Evolutionary conservation across 371 early-diverging fungal genomes (phyloP).

Genomic region (Mortierella sp.): DNA sequence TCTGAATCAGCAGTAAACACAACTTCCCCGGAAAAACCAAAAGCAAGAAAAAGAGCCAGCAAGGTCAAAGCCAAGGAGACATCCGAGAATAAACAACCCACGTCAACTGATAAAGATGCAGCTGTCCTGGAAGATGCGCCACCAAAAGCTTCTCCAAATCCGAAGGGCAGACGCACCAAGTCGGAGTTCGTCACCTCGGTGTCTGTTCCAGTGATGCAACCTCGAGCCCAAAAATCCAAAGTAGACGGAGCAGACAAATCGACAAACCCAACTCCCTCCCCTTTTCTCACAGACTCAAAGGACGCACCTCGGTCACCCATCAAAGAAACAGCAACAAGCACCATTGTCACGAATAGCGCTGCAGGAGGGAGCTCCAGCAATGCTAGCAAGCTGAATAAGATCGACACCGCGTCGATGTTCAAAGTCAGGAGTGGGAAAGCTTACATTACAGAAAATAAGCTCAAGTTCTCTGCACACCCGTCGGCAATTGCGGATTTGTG

Average conservation of each 20-base stretch:
- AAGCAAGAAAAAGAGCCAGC: conserved; percentile 19
- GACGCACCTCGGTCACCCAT: conserved; percentile 18
- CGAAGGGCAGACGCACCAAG: conserved; percentile 12
- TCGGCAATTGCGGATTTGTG: conserved; percentile 40
- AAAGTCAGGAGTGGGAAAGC: conserved; percentile 51
- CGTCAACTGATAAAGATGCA: conserved; percentile 2
- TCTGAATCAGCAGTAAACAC: background rate
- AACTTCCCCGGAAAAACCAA: conserved; percentile 7
- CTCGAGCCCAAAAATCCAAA: background rate
- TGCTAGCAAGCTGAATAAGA: conserved; percentile 42
- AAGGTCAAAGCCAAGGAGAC: conserved; percentile 14
- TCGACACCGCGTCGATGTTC: conserved; percentile 50
- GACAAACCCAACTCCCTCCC: background rate
- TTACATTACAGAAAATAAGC: conserved; percentile 46
- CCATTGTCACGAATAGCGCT: background rate
- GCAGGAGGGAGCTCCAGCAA: conserved; percentile 5
- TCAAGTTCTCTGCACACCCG: conserved; percentile 44
- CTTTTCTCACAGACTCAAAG: conserved; percentile 4
- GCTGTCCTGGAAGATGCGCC: background rate
- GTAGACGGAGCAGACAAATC: background rate
- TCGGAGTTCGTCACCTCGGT: conserved; percentile 7
- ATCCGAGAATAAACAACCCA: conserved; percentile 7
- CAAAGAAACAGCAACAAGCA: background rate
- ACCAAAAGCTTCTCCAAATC: conserved; percentile 7
- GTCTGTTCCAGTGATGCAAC: background rate